Evolutionary conservation across 2,329 filamentous ascomycete genomes (phyloP).

Genomic region (Fusarium algeriense): DNA sequence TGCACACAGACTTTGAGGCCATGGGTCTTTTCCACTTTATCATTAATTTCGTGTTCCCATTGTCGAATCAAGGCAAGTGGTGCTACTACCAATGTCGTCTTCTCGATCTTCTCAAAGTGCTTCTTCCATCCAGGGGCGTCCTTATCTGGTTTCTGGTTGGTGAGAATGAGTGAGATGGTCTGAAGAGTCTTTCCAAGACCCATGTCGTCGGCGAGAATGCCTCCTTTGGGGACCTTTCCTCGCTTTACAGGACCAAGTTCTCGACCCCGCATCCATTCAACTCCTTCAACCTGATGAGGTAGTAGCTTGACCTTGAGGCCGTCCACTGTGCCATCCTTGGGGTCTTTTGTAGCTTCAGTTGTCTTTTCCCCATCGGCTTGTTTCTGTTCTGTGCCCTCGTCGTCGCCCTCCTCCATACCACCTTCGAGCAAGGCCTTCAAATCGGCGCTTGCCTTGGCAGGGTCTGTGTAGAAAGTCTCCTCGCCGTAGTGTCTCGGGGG

Average conservation of each 20-base stretch:
- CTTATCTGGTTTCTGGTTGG: conserved; percentile 76
- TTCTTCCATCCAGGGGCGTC: conserved; percentile 73
- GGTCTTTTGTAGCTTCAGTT: conserved; percentile 46
- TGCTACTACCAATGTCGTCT: conserved; percentile 90
- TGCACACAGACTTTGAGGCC: conserved; percentile 87
- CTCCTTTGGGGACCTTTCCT: conserved; percentile 86
- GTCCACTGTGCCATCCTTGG: conserved; percentile 70
- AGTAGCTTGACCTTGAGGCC: conserved; percentile 90
- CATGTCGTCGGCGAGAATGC: conserved; percentile 97
- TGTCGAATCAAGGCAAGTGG: conserved; percentile 95
- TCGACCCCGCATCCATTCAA: conserved; percentile 94
- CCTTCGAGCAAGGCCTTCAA: conserved; percentile 86
- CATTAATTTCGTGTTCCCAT: conserved; percentile 93
- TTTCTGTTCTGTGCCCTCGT: conserved; percentile 53
- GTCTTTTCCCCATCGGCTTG: conserved; percentile 40
- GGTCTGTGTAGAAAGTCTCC: conserved; percentile 75
- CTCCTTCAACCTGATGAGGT: conserved; percentile 93
- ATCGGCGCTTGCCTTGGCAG: conserved; percentile 78
- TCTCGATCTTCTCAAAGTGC: conserved; percentile 76
- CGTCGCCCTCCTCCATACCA: conserved; percentile 78
- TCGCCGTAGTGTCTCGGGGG: conserved; percentile 50
- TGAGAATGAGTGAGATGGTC: conserved; percentile 88
- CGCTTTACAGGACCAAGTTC: conserved; percentile 89
- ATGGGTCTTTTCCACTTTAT: conserved; percentile 78
- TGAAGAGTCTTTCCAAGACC: conserved; percentile 97